A percentile compares a stretch with the other conserved stretches of the same genome.
Evolutionary conservation across 352 stramenopile genomes (phyloP).

Genomic region (Pythium folliculosum): DNA sequence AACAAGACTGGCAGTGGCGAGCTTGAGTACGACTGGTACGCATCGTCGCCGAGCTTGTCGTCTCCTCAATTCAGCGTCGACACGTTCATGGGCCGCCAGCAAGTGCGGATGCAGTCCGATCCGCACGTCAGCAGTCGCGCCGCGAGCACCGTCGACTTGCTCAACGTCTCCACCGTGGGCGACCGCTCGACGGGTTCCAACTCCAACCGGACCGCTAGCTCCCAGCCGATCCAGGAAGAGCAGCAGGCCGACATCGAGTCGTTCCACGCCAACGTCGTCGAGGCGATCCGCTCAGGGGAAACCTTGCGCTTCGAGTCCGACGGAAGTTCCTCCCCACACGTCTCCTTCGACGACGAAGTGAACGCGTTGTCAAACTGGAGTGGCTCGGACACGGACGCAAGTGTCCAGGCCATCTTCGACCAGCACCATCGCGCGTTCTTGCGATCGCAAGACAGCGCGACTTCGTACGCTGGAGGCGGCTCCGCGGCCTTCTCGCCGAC

Average conservation of each 20-base stretch:
- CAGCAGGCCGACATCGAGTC: neutral
- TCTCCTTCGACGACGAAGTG: slow-evolving; percentile 25
- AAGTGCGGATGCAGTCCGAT: slow-evolving; percentile 12
- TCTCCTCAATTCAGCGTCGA: slow-evolving; percentile 13
- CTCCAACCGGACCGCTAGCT: slow-evolving; percentile 17
- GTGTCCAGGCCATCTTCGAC: slow-evolving; percentile 20
- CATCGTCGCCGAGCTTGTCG: slow-evolving; percentile 14
- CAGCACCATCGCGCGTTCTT: slow-evolving; percentile 7
- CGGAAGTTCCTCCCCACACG: slow-evolving; percentile 1
- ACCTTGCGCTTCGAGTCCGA: neutral
- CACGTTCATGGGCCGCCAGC: slow-evolving; percentile 26
- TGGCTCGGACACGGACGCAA: slow-evolving; percentile 7
- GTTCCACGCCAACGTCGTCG: neutral
- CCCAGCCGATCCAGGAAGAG: slow-evolving; percentile 4
- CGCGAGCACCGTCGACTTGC: slow-evolving; percentile 16
- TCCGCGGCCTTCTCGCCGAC: slow-evolving; percentile 3
- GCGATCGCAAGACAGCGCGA: neutral
- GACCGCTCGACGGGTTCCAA: slow-evolving; percentile 22
- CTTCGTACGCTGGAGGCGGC: neutral
- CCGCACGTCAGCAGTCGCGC: slow-evolving; percentile 24
- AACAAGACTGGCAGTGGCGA: slow-evolving; percentile 22
- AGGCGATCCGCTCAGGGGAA: neutral
- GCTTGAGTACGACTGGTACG: slow-evolving; percentile 25
- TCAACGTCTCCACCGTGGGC: slow-evolving; percentile 22
- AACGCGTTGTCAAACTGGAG: slow-evolving; percentile 19